Evolutionary conservation across 1,284 basidiomycete genomes (phyloP).

Genomic region (Irpex sp.): DNA sequence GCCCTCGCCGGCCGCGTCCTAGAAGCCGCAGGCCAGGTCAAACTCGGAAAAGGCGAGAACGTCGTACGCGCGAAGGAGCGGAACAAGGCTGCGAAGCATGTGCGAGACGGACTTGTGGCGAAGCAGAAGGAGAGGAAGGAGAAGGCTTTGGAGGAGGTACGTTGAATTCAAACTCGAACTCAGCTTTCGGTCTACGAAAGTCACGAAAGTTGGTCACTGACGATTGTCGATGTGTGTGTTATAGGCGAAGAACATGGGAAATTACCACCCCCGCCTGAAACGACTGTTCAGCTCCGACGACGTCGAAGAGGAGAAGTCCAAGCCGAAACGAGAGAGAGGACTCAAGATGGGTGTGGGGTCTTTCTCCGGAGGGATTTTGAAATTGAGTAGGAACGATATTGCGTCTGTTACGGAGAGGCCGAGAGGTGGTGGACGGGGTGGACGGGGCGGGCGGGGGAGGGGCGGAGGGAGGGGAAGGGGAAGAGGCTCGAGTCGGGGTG

Average conservation of each 20-base stretch:
- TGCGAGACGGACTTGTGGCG: constrained; percentile 61
- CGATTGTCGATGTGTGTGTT: not conserved
- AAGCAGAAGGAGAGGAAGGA: constrained; percentile 56
- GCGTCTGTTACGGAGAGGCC: constrained; percentile 33
- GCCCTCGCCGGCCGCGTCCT: constrained; percentile 71
- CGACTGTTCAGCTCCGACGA: constrained; percentile 39
- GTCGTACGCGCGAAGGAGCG: constrained; percentile 54
- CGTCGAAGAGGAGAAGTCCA: constrained; percentile 35
- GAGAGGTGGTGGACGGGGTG: constrained; percentile 18
- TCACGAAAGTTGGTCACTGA: not conserved
- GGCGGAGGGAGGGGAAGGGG: not conserved
- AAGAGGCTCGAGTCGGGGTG: not conserved
- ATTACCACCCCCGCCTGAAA: constrained; percentile 76
- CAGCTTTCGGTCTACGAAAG: too few relatives aligned
- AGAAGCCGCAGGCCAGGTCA: constrained; percentile 61
- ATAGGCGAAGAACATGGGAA: constrained; percentile 76
- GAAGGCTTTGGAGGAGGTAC: constrained; percentile 63
- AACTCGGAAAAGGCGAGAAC: constrained; percentile 69
- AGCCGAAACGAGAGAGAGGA: constrained; percentile 49
- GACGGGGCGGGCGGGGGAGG: constrained; percentile 15
- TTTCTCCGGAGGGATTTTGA: constrained; percentile 64
- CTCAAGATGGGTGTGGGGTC: constrained; percentile 75
- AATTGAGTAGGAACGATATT: constrained; percentile 60
- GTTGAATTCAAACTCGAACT: not conserved
- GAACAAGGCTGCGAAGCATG: constrained; percentile 62